Evolutionary conservation across 73 alveolate species (phyloP), one percentile per base, ranked within the genome.

Genomic region (Uronychia setigera): DNA sequence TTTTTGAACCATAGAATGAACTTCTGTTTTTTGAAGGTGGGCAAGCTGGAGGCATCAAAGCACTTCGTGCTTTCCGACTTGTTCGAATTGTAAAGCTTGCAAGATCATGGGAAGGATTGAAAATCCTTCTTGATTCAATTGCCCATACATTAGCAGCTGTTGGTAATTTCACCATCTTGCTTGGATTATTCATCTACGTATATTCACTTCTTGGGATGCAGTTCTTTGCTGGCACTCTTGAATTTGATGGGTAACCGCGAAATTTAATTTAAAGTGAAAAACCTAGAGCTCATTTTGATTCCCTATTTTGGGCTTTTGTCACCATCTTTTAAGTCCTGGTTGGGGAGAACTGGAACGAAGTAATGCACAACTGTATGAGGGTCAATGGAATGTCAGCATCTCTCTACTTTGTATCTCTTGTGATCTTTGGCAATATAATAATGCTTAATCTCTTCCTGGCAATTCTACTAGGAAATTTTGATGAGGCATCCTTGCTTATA

Each of bases 1-100:
- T n/a, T n/a, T n/a, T n/a, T n/a, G n/a, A n/a, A n/a, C n/a, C n/a
- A n/a, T n/a, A n/a, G n/a, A n/a, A n/a, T 76, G 87, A 80, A 29
- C 19, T 80, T 5, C 35, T 80, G 11, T 1, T 80, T 35, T 35
- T 57, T 0, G 60, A 81, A 32, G 88, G 81, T 0, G 1, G 59
- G 1, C 76, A 81, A 1, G 28, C 80, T 13, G 77, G 88, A n/a
- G 93, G 89, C 0, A 80, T 80, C 67, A 35, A 92, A 26, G 92
- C 93, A 1, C 91, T 93, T 19, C 80, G 97, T 77, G 91, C 97
- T 1, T 77, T 94, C 25, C 76, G 98, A 80, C 79, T 94, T 0
- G 82, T 94, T 32, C 78, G 98, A 90, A 91, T 93, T 35, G 87
- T 94, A 28, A 83, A 88, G 57, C 60, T 83, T 19, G 89, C 89